Percentiles rank a stretch among this genome's conserved stretches.
phyloP scores from a whole-genome alignment of 1,139 yeast genomes.

The Debaryomyces fabryi region DNA sequence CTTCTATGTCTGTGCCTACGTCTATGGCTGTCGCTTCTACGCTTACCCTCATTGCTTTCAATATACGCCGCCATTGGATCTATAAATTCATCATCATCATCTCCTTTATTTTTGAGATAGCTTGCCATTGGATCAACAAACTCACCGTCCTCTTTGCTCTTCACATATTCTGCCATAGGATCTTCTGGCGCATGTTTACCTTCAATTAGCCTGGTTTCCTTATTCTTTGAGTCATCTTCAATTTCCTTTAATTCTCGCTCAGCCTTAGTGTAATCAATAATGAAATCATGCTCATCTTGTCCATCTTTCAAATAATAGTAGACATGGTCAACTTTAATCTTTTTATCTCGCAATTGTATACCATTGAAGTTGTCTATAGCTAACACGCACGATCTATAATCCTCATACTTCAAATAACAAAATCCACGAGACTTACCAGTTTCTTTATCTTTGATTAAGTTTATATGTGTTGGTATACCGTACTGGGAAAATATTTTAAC shows the following conservation, averaged over 20 bases:
- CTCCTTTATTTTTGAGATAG: neutral
- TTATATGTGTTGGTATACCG: constrained; percentile 82
- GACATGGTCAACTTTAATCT: constrained; percentile 75
- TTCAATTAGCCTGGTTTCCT: constrained; percentile 4
- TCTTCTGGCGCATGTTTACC: constrained; percentile 13
- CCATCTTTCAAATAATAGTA: constrained; percentile 59
- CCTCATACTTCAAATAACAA: constrained; percentile 82
- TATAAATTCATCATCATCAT: constrained; percentile 17
- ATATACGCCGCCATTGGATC: constrained; percentile 22
- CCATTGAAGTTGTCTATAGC: constrained; percentile 93
- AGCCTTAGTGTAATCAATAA: constrained; percentile 34
- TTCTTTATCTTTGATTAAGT: constrained; percentile 67
- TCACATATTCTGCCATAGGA: constrained; percentile 13
- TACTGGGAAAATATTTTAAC: constrained; percentile 82
- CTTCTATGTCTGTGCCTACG: constrained; percentile 9
- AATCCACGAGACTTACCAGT: constrained; percentile 76
- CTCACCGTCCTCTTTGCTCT: constrained; percentile 12
- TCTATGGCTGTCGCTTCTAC: constrained; percentile 11
- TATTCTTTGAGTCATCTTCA: constrained; percentile 10
- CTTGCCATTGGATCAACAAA: constrained; percentile 17
- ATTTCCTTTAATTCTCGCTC: constrained; percentile 18
- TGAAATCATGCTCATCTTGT: constrained; percentile 49
- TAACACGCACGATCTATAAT: constrained; percentile 75
- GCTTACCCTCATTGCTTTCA: constrained; percentile 10
- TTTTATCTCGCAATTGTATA: constrained; percentile 57